These are phyloP conservation scores for Candida ortonii DNA, from an alignment of 805 yeast species.

Conservation along the genomic window DNA sequence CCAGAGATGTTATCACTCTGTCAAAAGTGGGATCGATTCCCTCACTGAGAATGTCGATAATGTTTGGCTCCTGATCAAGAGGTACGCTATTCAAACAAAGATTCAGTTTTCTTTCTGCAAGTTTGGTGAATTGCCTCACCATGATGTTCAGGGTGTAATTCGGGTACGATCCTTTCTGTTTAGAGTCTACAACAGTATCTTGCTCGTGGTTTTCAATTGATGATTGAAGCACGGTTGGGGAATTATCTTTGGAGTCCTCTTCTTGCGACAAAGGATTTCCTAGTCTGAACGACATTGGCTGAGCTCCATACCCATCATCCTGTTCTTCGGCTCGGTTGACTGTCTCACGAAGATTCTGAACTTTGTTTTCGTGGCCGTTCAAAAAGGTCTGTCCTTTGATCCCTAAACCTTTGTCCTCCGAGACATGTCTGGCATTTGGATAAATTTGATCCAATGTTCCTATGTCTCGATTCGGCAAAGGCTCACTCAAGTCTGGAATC, in stretches of 20 bases:
- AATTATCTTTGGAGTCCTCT: conserved; percentile 1
- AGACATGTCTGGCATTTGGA: too few species aligned
- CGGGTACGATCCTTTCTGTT: conserved; percentile 54
- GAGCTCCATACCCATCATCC: conserved; percentile 23
- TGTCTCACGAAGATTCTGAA: background rate
- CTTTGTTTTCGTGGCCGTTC: conserved; percentile 1
- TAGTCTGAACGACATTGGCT: conserved; percentile 26
- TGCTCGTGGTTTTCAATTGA: conserved; percentile 44
- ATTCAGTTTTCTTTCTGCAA: conserved; percentile 84
- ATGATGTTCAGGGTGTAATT: conserved; percentile 93
- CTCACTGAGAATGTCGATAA: conserved; percentile 72
- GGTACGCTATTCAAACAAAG: conserved; percentile 64
- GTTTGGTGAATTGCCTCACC: conserved; percentile 92
- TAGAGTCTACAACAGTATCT: conserved; percentile 35
- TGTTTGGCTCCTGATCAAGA: conserved; percentile 70
- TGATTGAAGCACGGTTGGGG: conserved; percentile 14
- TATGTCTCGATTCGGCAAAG: conserved; percentile 6
- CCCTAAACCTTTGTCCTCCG: too few species aligned
- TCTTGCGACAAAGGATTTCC: conserved; percentile 21
- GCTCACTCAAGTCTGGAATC: conserved; percentile 23
- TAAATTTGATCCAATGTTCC: too few species aligned
- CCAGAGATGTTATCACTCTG: conserved; percentile 78
- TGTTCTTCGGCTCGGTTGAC: conserved; percentile 1
- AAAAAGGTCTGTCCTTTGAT: background rate
- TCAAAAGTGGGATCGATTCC: conserved; percentile 88